Evolutionary conservation across 352 stramenopile genomes (phyloP), one percentile per base, ranked within the genome.

Genomic region (Globisporangium ultimum): DNA sequence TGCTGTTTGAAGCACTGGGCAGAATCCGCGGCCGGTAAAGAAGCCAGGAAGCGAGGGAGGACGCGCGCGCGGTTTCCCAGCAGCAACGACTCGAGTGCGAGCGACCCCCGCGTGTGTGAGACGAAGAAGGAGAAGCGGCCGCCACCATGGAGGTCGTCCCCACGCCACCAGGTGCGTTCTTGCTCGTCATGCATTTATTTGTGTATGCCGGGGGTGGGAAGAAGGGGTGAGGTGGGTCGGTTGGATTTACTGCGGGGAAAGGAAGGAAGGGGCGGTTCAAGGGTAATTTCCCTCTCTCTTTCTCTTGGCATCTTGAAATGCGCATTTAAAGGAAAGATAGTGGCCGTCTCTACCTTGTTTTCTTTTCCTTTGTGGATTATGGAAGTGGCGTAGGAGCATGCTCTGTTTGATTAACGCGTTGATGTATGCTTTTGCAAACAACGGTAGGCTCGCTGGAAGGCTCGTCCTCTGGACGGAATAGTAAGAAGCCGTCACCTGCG

Each of bases 401-500:
- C 5, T 28, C 2, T 43, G 38, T 45, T 18, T 48, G 8, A 20
- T n/a, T 20, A 58, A 53, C 50, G n/a, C 41, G 18, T 20, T 28
- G 34, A 24, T 45, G 32, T 24, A 48, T 34, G 60, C 13, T 14
- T 43, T 32, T 53, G 24, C 12, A 22, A 15, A 17, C 8, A 2
- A 43, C 12, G 15, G 20, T 28, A 83, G 74, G 61, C 48, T 77
- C 66, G 51, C 53, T 65, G 28, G 65, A 77, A 59, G 70, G 69
- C 55, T 55, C 53, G 32, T 76, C 71, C 58, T 71, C 70, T 15
- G 68, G 70, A 38, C 68, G 75, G 47, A 67, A 61, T 49, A 85
- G 72, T 70, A 82, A 83, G 67, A 91, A 91, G 71, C 81, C 84
- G 51, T 91, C 84, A 34, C 84, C 88, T 0, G 76, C 83, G 8